phyloP scores from a whole-genome alignment of 2,329 filamentous ascomycete genomes.

The Alternaria sp. region DNA sequence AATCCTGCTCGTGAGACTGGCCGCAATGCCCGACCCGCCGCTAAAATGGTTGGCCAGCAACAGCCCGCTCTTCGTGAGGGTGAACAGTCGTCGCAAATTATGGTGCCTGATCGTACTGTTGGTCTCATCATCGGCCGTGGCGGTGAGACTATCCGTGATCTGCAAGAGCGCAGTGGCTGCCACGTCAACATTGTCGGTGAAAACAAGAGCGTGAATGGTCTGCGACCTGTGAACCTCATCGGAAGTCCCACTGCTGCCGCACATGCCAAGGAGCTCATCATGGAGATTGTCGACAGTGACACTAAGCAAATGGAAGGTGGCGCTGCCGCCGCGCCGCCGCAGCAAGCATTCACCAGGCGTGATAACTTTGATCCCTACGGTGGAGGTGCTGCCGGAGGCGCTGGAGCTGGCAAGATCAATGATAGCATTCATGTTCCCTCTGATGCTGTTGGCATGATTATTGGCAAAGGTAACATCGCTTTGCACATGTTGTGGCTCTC shows the following conservation, averaged over 20 bases:
- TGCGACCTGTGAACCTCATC: conserved; percentile 89
- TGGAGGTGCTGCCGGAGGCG: conserved; percentile 44
- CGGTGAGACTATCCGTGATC: conserved; percentile 88
- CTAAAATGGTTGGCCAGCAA: conserved; percentile 44
- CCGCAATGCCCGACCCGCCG: conserved; percentile 49
- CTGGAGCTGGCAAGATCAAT: conserved; percentile 66
- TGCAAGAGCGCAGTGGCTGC: conserved; percentile 90
- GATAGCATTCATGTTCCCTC: conserved; percentile 86
- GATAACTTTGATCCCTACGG: conserved; percentile 50
- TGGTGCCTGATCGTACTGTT: conserved; percentile 92
- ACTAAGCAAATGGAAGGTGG: conserved; percentile 58
- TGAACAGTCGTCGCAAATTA: conserved; percentile 88
- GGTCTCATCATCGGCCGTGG: conserved; percentile 93
- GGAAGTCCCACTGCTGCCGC: conserved; percentile 76
- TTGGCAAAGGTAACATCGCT: conserved; percentile 72
- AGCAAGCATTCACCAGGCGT: conserved; percentile 39
- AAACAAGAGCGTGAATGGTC: conserved; percentile 88
- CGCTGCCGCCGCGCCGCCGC: conserved; percentile 19
- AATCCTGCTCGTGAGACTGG: conserved; percentile 49
- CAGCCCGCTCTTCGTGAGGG: conserved; percentile 70
- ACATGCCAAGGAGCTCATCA: conserved; percentile 83
- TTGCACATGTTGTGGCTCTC: not conserved
- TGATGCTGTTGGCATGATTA: conserved; percentile 94
- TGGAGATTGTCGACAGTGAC: conserved; percentile 94
- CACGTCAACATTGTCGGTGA: conserved; percentile 95